Conservation (phyloP, 2,329 filamentous ascomycete genomes). For the Aspergillus brasiliensis region DNA sequence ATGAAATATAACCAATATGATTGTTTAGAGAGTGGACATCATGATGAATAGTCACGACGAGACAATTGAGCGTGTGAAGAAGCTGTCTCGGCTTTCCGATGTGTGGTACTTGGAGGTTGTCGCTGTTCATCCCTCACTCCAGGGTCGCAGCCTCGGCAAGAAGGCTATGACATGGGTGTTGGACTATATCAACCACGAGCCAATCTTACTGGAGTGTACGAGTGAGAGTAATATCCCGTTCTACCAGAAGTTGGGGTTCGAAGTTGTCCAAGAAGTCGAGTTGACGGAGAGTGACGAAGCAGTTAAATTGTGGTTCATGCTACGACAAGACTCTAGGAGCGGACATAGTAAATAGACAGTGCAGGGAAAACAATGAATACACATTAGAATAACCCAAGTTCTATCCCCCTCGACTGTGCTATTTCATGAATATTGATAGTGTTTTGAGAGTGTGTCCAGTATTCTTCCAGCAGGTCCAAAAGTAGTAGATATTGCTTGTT, state of each 20-base stretch:
- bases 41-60: conserved; percentile 16
- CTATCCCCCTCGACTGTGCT: conserved; percentile 23
- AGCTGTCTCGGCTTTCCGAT: conserved; percentile 1
- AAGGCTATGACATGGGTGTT: conserved; percentile 21
- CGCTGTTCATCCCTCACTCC: conserved; percentile 28
- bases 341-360: not conserved
- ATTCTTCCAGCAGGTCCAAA: conserved; percentile 25
- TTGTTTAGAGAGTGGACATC: conserved; percentile 17
- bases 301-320: conserved; percentile 28
- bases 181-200: conserved; percentile 14
- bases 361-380: not conserved
- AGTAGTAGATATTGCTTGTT: conserved; percentile 1
- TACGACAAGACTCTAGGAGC: conserved; percentile 7
- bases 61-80: conserved; percentile 4
- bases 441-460: conserved; percentile 23
- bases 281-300: conserved; percentile 16
- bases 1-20: not conserved
- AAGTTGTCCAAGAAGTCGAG: conserved; percentile 23
- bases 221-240: conserved; percentile 23
- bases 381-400: conserved; percentile 24
- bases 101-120: conserved; percentile 32
- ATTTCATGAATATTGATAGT: conserved; percentile 23
- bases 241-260: conserved; percentile 27
- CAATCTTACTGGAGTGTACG: conserved; percentile 27
- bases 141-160: conserved; percentile 25